Evolutionary conservation across 768 basidiomycete species (phyloP), one percentile per base, ranked within the genome.

Genomic region (Lanmaoa pseudosensibilis): DNA sequence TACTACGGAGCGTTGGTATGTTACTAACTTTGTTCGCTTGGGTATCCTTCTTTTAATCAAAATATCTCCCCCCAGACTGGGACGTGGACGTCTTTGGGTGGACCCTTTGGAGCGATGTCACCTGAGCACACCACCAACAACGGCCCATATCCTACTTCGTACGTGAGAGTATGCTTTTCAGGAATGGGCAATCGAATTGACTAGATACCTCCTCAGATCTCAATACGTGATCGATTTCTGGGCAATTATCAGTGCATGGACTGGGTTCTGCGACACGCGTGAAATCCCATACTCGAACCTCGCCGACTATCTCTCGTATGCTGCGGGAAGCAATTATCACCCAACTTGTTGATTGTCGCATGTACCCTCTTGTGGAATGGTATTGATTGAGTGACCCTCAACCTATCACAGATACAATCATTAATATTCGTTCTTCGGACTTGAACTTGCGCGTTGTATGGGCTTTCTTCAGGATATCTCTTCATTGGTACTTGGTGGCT

Each of bases 101-200:
- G 62, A 44, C 39, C 50, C 11, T 56, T 55, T 51, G 52, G 57
- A 25, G 43, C 44, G 5, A 32, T 38, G 23, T 41, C 33, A 0
- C 53, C 54, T 4, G 16, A 2, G 30, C 32, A 65, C 49, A 65
- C 47, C 21, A n/a, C n/a, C n/a, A 47, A 52, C 21, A 18, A 57
- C 25, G 64, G 64, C 40, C 65, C 65, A 18, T 66, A 65, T 34
- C 64, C 65, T 19, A 66, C 30, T 19, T 61, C 65, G 56, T 66
- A 32, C 50, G 62, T 37, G 27, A 38, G 32, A 21, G 8, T 4
- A 5, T 16, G 5, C 15, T 41, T 47, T 44, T 10, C 16, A 19
- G 30, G 23, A 18, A 13, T 38, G 34, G 0, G 13, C 9, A 11
- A n/a, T 25, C 34, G 19, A 56, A 3, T 27, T 55, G 11, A 59